Percentiles rank a stretch among this genome's conserved stretches.
phyloP scores from a whole-genome alignment of 306 rosid species.

The Cucumis hystrix region DNA sequence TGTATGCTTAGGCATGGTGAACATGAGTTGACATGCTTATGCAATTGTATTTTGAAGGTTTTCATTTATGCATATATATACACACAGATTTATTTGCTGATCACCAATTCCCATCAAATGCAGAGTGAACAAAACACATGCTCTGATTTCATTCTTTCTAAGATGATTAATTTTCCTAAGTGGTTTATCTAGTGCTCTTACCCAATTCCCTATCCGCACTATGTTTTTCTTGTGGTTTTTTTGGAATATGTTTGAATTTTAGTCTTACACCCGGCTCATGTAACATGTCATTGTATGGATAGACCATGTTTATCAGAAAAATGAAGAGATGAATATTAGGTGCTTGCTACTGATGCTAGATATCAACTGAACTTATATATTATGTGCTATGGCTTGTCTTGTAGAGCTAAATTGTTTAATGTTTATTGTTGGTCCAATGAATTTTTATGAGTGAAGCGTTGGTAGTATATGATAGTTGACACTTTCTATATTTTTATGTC shows the following conservation, averaged over 20 bases:
- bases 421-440: background rate
- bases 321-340: background rate
- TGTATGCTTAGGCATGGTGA: background rate
- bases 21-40: background rate
- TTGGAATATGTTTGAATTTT: background rate
- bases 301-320: background rate
- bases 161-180: background rate
- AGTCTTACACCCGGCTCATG: background rate
- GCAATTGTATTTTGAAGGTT: conserved; percentile 7
- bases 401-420: background rate
- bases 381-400: background rate
- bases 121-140: background rate
- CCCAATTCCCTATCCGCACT: background rate
- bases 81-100: background rate
- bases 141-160: background rate
- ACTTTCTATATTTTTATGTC: background rate
- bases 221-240: background rate
- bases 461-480: background rate
- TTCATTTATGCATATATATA: background rate
- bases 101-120: background rate
- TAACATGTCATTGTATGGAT: background rate
- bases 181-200: background rate
- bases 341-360: background rate
- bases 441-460: background rate
- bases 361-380: background rate